These are phyloP conservation scores for Phytophthora syringae DNA, from an alignment of 352 stramenopile species.

Conservation along the genomic window DNA sequence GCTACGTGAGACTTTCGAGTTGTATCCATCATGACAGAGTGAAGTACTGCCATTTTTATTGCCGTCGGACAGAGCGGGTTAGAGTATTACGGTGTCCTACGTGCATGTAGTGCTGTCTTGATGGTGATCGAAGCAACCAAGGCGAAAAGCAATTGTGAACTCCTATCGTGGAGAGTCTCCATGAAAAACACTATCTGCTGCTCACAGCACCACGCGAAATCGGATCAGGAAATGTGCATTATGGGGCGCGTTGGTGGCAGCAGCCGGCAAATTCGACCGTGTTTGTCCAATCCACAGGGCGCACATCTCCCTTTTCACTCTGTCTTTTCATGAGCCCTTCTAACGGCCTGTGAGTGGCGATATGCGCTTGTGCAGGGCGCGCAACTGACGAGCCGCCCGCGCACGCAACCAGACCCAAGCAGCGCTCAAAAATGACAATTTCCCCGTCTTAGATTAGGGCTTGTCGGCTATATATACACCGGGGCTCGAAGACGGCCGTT, in stretches of 20 bases:
- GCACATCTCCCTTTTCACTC: constrained; percentile 24
- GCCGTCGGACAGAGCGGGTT: background rate
- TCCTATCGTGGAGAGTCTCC: too few relatives aligned
- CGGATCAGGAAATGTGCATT: background rate
- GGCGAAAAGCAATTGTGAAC: background rate
- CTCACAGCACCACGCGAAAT: constrained; percentile 1
- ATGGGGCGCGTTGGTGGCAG: background rate
- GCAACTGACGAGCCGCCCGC: background rate
- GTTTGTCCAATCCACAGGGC: constrained; percentile 29
- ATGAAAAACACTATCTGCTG: too few relatives aligned
- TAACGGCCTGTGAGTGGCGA: too few relatives aligned
- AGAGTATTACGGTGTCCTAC: too few relatives aligned
- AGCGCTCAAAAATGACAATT: background rate
- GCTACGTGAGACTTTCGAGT: background rate
- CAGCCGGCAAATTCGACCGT: constrained; percentile 10
- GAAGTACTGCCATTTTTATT: background rate
- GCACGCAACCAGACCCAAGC: too few relatives aligned
- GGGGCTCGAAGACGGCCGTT: background rate
- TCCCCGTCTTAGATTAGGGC: background rate
- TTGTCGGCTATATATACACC: background rate
- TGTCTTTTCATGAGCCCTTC: constrained; percentile 2
- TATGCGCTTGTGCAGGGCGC: background rate
- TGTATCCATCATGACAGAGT: background rate
- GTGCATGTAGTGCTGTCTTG: too few relatives aligned
- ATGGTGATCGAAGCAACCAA: background rate